Conservation (phyloP, 2,329 filamentous ascomycete species). For the Cercospora nicotianae region DNA sequence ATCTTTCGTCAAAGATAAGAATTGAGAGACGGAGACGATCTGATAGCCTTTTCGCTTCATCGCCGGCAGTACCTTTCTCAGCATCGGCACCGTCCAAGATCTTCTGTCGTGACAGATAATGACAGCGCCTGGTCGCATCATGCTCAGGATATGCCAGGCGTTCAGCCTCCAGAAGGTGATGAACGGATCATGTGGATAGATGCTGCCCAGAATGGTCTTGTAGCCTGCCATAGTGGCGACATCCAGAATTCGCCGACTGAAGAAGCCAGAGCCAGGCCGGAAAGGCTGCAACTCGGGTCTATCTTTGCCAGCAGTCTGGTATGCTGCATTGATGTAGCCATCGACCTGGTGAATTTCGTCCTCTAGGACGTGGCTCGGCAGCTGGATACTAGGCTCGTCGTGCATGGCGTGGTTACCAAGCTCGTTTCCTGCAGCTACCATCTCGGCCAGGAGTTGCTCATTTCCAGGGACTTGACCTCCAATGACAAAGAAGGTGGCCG, state of each 20-base stretch:
- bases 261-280: slow-evolving; percentile 81
- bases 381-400: slow-evolving; percentile 70
- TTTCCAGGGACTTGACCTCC: slow-evolving; percentile 68
- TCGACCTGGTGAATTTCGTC: slow-evolving; percentile 67
- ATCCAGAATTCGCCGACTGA: slow-evolving; percentile 67
- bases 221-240: slow-evolving; percentile 64
- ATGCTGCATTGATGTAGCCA: slow-evolving; percentile 58
- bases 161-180: slow-evolving; percentile 69
- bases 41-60: slow-evolving; percentile 68
- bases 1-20: slow-evolving; percentile 49
- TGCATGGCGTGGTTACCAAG: slow-evolving; percentile 87
- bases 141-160: slow-evolving; percentile 75
- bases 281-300: slow-evolving; percentile 65
- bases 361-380: slow-evolving; percentile 61
- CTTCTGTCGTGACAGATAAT: slow-evolving; percentile 85
- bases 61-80: slow-evolving; percentile 70
- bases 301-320: slow-evolving; percentile 43
- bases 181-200: slow-evolving; percentile 92
- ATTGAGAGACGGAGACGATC: slow-evolving; percentile 68
- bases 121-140: slow-evolving; percentile 73
- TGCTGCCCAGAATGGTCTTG: slow-evolving; percentile 72
- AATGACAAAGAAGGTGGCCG: slow-evolving; percentile 87
- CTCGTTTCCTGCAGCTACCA: slow-evolving; percentile 57
- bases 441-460: slow-evolving; percentile 50
- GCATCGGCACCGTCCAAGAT: slow-evolving; percentile 79